These are phyloP conservation scores for Phytopythium delawarense DNA, from an alignment of 352 stramenopile genomes.

Conservation along the genomic window DNA sequence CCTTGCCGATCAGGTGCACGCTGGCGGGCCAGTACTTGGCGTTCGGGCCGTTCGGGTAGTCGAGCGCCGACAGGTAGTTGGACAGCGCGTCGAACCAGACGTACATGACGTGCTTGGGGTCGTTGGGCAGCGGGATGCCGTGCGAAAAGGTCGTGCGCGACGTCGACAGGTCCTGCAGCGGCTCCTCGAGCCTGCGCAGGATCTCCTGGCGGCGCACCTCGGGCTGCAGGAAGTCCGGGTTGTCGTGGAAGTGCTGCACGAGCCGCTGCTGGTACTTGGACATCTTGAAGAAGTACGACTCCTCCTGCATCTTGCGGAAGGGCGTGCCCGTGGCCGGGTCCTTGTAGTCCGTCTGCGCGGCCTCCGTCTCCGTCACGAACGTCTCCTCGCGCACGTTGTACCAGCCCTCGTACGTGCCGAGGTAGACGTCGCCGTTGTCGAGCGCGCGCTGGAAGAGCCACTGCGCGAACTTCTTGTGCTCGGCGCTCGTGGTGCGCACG, in stretches of 20 bases:
- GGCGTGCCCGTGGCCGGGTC: slow-evolving; percentile 90
- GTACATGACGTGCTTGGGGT: slow-evolving; percentile 97
- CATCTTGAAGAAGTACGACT: slow-evolving; percentile 99
- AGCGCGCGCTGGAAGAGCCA: slow-evolving; percentile 93
- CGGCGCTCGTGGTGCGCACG: slow-evolving; percentile 93
- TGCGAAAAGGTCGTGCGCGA: slow-evolving; percentile 96
- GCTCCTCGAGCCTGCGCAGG: slow-evolving; percentile 90
- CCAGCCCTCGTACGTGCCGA: slow-evolving; percentile 97
- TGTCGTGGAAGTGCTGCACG: slow-evolving; percentile 93
- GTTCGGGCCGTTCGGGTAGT: slow-evolving; percentile 87
- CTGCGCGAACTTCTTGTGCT: slow-evolving; percentile 94
- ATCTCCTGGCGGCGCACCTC: slow-evolving; percentile 95
- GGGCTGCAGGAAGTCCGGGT: slow-evolving; percentile 96
- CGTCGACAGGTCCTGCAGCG: slow-evolving; percentile 95
- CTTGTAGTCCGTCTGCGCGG: slow-evolving; percentile 94
- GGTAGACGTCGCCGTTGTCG: slow-evolving; percentile 95
- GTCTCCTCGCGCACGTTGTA: slow-evolving; percentile 99
- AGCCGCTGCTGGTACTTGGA: slow-evolving; percentile 95
- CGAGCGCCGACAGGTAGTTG: slow-evolving; percentile 98
- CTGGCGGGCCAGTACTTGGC: slow-evolving; percentile 79
- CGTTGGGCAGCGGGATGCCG: slow-evolving; percentile 94
- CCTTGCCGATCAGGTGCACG: slow-evolving; percentile 94
- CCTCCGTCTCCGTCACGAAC: slow-evolving; percentile 98
- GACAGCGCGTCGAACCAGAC: slow-evolving; percentile 99
- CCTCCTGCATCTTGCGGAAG: slow-evolving; percentile 97